These are phyloP conservation scores for Colletotrichum spinosum DNA, from an alignment of 2,329 filamentous ascomycete species.

Conservation along the genomic window DNA sequence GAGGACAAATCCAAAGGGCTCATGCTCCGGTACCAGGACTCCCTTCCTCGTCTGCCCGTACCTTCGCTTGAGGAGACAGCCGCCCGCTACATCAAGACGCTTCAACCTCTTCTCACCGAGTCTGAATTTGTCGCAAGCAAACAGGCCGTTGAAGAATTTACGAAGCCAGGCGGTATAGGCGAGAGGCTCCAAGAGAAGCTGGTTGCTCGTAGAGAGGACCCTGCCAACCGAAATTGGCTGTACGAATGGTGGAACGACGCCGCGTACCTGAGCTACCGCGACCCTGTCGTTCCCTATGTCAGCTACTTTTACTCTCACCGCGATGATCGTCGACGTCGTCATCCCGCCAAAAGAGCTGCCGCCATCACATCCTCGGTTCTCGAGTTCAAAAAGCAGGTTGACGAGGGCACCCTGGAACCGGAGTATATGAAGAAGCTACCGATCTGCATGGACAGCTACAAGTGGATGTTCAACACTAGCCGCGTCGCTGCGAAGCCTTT, in stretches of 20 bases:
- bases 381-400: conserved; percentile 95
- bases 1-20: conserved; percentile 83
- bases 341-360: conserved; percentile 92
- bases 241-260: conserved; percentile 98
- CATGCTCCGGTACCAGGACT: conserved; percentile 88
- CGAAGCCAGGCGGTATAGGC: conserved; percentile 87
- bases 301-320: conserved; percentile 99
- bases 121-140: conserved; percentile 79
- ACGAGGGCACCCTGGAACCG: conserved; percentile 84
- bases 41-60: conserved; percentile 82
- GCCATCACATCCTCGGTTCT: conserved; percentile 87
- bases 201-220: conserved; percentile 80
- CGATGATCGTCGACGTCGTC: conserved; percentile 87
- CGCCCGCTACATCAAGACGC: conserved; percentile 81
- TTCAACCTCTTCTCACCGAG: conserved; percentile 78
- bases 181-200: conserved; percentile 89
- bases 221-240: conserved; percentile 91
- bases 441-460: conserved; percentile 97
- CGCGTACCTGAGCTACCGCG: conserved; percentile 92
- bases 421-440: conserved; percentile 99
- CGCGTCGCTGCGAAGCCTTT: conserved; percentile 85
- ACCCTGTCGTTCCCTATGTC: conserved; percentile 96
- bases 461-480: conserved; percentile 98
- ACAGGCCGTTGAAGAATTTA: conserved; percentile 88
- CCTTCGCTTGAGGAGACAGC: conserved; percentile 87